Percentiles rank a stretch among this genome's conserved stretches.
Conservation (phyloP, 345 rosid genomes). For the Eucalyptus albens region DNA sequence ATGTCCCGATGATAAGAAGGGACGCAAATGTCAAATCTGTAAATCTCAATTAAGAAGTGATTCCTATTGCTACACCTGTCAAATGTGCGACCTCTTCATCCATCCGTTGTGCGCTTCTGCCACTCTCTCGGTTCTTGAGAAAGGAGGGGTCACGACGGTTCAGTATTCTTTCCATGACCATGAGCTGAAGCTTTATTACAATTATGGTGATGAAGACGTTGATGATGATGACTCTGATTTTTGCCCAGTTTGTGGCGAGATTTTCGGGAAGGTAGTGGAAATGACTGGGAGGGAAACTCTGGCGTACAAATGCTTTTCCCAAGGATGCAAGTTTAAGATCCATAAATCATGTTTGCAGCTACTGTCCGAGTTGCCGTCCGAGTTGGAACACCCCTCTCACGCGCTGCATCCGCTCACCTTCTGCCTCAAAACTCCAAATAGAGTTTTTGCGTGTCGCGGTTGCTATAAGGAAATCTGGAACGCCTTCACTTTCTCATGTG, state of each 20-base stretch:
- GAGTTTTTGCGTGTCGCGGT: rapidly evolving
- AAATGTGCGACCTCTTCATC: not conserved
- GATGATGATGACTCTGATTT: no score
- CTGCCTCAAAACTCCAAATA: rapidly evolving
- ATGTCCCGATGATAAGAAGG: no score
- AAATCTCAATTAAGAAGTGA: rapidly evolving
- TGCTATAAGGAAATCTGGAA: rapidly evolving
- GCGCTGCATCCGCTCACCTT: not conserved
- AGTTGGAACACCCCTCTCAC: not conserved
- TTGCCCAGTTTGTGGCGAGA: no score
- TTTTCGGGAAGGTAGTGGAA: no score
- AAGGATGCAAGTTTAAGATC: rapidly evolving
- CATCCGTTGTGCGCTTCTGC: not conserved
- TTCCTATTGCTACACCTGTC: not conserved
- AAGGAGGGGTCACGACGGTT: not conserved
- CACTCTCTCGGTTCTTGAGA: not conserved
- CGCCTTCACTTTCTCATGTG: not conserved
- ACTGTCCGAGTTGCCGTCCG: not conserved
- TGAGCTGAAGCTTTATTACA: not conserved
- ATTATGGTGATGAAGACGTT: no score
- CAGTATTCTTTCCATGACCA: not conserved
- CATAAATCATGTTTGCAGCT: not conserved
- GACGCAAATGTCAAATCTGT: rapidly evolving
- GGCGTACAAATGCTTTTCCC: not conserved
- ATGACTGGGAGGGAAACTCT: rapidly evolving